A percentile compares a stretch with the other conserved stretches of the same genome.
These are phyloP conservation scores for Didymella arachidicola DNA, from an alignment of 2,329 filamentous ascomycete species.

Conservation along the genomic window DNA sequence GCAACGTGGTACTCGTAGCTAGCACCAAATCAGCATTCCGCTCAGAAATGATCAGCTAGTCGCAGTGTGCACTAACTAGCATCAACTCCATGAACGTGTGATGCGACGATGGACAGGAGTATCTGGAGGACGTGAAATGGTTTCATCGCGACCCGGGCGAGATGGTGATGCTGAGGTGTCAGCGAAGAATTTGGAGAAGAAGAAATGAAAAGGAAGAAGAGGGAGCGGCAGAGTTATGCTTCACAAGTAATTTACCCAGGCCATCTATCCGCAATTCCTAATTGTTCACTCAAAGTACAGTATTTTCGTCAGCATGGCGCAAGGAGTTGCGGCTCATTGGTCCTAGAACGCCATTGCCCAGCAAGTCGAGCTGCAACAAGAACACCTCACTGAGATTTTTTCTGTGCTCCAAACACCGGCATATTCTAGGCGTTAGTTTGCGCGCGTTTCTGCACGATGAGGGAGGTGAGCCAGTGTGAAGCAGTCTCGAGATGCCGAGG, in stretches of 20 bases:
- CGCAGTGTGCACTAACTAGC: not conserved
- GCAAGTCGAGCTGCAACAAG: not conserved
- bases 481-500: not conserved
- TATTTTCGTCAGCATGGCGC: slow-evolving; percentile 7
- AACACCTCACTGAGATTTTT: not conserved
- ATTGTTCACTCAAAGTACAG: slow-evolving; percentile 1
- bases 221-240: not conserved
- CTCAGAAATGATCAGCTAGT: not conserved
- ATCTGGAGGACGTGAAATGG: not conserved
- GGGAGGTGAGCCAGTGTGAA: not conserved
- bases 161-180: not conserved
- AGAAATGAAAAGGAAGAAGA: not conserved
- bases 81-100: not conserved
- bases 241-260: not conserved
- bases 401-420: not conserved
- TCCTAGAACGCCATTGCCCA: not conserved
- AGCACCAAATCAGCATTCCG: not conserved
- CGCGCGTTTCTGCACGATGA: slow-evolving; percentile 18
- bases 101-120: slow-evolving; percentile 2
- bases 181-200: not conserved
- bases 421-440: slow-evolving; percentile 11
- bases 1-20: slow-evolving; percentile 23
- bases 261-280: slow-evolving; percentile 5
- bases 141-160: not conserved
- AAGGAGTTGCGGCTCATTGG: slow-evolving; percentile 1